Base-by-base conservation (phyloP, 257 asterid genomes). In the Penstemon eatonii region DNA sequence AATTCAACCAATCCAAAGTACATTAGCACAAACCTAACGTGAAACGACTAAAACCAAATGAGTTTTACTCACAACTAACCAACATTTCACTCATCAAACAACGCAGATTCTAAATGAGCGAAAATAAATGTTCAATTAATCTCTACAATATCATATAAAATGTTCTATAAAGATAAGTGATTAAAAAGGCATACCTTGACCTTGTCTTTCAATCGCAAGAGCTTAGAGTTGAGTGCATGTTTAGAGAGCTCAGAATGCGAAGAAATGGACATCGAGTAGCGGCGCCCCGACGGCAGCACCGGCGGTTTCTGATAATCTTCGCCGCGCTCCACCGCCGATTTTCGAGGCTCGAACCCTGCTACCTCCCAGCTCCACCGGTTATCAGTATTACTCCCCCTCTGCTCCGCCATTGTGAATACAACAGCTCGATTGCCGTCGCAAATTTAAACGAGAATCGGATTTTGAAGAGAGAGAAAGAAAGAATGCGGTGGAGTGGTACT, bases 331-430 rank as follows among this genome's bases (percentile, higher is more conserved):
- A 82, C 87, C 73, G 76, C 68, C 80, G 92, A 69, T 78, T 82
- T 87, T 73, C 88, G 82, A 15, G 90, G 96, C 78, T 91, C 93
- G 78, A 94, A 94, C 25, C 99, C 99, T 7, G 96, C 71, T 39
- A 91, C 96, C 67, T 94, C 99, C 99, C 99, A 94, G 85, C 81
- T 94, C 99, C 99, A 94, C 59, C 97, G 83, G 73, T 78, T 87
- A 57, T 82, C 2, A 25, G 33, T 25, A 25, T 0, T 79, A 73
- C 80, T 85, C 71, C 90, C 83, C 72, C 76, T 85, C 82, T 75
- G 84, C 78, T 87, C 94, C 82, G 87, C 81, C 96, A 89, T 88
- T 82, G 46, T 68, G 53, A 37, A 75, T 60, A 57, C 36, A 77
- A 42, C 70, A 49, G 5, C 65, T 36, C 56, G 33, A 66, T 73